Conservation (phyloP, 106 monocot species). For the Platanthera guangdongensis region DNA sequence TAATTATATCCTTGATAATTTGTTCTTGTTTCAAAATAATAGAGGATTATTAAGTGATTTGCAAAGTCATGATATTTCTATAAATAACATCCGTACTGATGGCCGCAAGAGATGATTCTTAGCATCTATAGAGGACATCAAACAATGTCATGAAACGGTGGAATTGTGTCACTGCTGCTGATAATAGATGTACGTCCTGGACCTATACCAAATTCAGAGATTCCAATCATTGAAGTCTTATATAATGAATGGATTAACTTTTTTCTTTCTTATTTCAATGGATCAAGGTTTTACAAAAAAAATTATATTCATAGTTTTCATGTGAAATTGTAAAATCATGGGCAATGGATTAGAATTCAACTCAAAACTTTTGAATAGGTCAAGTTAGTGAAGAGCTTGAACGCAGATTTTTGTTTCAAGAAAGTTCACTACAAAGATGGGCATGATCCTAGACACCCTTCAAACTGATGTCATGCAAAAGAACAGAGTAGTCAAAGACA, state of each 20-base stretch:
- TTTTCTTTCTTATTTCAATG: background rate
- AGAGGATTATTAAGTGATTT: too few relatives aligned
- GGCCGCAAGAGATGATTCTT: conserved; percentile 56
- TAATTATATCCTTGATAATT: too few relatives aligned
- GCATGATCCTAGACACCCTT: conserved; percentile 65
- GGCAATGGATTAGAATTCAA: background rate
- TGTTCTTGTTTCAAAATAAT: too few relatives aligned
- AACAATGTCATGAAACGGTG: conserved; percentile 40
- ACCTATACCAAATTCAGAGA: background rate
- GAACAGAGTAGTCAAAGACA: conserved; percentile 66
- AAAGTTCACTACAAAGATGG: conserved; percentile 57
- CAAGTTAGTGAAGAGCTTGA: conserved; percentile 74
- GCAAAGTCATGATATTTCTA: too few relatives aligned
- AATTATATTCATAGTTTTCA: background rate
- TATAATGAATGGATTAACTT: background rate
- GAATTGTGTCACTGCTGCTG: conserved; percentile 40
- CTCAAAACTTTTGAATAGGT: conserved; percentile 28
- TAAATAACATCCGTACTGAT: background rate
- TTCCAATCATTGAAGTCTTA: background rate
- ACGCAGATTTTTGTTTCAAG: conserved; percentile 52
- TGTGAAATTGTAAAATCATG: background rate
- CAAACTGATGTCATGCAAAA: conserved; percentile 80
- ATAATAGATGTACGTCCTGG: conserved; percentile 48
- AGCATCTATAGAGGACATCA: conserved; percentile 60
- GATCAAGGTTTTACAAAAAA: background rate